Evolutionary conservation across 768 basidiomycete species (phyloP), one percentile per base, ranked within the genome.

Genomic region (Psilocybe azurescens): DNA sequence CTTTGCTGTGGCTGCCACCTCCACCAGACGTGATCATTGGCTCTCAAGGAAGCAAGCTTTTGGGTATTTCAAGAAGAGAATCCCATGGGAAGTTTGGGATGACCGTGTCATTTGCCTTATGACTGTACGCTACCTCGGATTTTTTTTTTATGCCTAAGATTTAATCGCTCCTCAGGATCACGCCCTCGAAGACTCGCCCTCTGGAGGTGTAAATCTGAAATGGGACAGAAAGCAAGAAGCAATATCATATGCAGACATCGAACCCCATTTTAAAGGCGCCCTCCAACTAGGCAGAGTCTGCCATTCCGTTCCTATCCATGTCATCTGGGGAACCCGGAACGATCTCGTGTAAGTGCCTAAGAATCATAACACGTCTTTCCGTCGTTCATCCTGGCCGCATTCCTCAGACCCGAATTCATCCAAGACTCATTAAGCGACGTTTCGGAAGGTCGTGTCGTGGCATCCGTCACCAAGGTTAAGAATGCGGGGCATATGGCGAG

Each of bases 1-100:
- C 36, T 76, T 76, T 50, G 74, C 73, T 24, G 75, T 80, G 7
- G 65, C 68, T 2, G 74, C 77, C 7, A 78, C 77, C n/a, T 70
- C 70, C 16, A 57, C 65, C 1, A 77, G 83, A 16, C 74, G 77
- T 10, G 72, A 79, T 56, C 68, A 64, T 2, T 86, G 83, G 83
- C 58, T 64, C 1, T 79, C 75, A 14, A 70, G 73, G 29, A 74
- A 79, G 29, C 75, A 76, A 14, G 85, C 84, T 1, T 74, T 74
- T 14, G 53, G 63, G 32, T 84, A 81, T 70, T 79, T 84, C 51
- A 69, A 62, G n/a, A 76, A 77, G 48, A 74, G 79, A 10, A 65
- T 74, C 49, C 83, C 83, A 0, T 86, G 83, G 82, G 77, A 70
- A 38, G 65, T 63, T 6, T 86, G 82, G 81, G 80, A 86, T 66